Conservation (phyloP, 495 filamentous ascomycete genomes). For the Astrothelium subdiscretum region DNA sequence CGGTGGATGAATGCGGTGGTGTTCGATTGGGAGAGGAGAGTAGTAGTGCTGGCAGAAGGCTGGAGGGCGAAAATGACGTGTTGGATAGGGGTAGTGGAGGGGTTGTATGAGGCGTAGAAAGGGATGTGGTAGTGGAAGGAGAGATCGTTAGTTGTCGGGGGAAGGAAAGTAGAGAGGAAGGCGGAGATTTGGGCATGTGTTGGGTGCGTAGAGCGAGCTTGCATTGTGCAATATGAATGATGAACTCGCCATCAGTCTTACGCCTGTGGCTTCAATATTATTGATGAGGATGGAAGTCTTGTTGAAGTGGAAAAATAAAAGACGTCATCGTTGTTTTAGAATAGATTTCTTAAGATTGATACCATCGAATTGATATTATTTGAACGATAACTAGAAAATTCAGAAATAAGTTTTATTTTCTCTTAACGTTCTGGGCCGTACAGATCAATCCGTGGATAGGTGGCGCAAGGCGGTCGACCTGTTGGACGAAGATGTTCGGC, state of each 20-base stretch:
- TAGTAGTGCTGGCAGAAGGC: background rate
- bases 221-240: background rate
- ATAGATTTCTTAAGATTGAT: background rate
- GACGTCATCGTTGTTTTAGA: background rate
- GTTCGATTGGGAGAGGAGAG: background rate
- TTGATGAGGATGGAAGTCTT: too few species aligned
- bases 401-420: too few species aligned
- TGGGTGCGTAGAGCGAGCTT: background rate
- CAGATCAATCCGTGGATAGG: too few species aligned
- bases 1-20: constrained; percentile 14
- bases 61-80: background rate
- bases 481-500: too few species aligned
- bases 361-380: too few species aligned
- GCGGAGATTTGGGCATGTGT: background rate
- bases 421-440: too few species aligned
- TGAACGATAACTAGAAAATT: too few species aligned
- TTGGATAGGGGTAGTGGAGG: background rate
- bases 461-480: too few species aligned
- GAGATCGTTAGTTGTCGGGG: background rate
- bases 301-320: background rate
- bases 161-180: background rate
- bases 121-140: constrained; percentile 3
- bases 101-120: background rate
- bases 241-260: too few species aligned
- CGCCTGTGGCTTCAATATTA: too few species aligned